Evolutionary conservation across 164 flowering plant species (phyloP), one percentile per base, ranked within the genome.

Genomic region (Piper longum): DNA sequence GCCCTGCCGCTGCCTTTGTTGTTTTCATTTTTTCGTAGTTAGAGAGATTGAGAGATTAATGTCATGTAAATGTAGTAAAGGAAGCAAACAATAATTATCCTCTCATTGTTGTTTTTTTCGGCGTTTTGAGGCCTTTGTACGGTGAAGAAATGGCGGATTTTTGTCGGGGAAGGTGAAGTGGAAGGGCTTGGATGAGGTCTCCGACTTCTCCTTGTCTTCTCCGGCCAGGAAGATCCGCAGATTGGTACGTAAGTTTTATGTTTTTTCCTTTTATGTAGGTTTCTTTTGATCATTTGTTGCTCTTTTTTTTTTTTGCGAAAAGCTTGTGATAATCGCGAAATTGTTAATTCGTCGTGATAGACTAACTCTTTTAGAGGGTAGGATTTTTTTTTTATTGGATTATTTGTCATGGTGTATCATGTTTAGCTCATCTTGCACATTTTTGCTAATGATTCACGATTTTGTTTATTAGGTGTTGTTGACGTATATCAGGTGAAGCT

Each of bases 181-280:
- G 63, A 85, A 86, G 70, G 96, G 77, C 3, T 54, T 85, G 3
- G 95, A 87, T 36, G 83, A 79, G 2, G 80, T 91, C 83, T 83
- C 89, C 42, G 95, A 87, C 16, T 89, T 91, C 74, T 83, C 96
- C 9, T 78, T 91, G n/a, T 80, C 90, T 60, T 80, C 95, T 54
- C 96, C 92, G 13, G 95, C 96, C 54, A 75, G 77, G 41, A 91
- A 91, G 75, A 89, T 81, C 62, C 82, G 98, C 55, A 81, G 96
- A 17, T 82, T 91, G 82, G 96, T 86, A 79, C 36, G 44, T 16
- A 26, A 12, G 58, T 40, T 63, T 2, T 18, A 48, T 16, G n/a
- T 19, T 9, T n/a, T 16, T 9, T 42, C 41, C 42, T 41, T 3
- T 59, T 12, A 16, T 5, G 52, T 48, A 2, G 12, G 3, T 48